These are phyloP conservation scores for Populus trichocarpa DNA, from an alignment of 441 rosid genomes.

Conservation along the genomic window DNA sequence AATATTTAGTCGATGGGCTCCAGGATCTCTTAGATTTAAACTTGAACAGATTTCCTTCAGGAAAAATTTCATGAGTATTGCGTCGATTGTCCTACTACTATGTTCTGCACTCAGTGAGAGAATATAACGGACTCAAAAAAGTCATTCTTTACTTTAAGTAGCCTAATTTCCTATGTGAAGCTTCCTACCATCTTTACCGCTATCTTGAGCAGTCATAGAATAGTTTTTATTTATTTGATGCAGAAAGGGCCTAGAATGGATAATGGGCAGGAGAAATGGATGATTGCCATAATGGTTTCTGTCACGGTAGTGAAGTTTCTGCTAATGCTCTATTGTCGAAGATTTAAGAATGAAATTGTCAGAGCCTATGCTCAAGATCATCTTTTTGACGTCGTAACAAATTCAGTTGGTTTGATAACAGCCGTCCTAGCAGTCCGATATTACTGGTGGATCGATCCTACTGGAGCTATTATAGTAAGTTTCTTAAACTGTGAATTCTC, in stretches of 20 bases:
- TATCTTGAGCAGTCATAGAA: background rate
- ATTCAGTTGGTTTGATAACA: slow-evolving; percentile 42
- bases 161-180: background rate
- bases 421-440: slow-evolving; percentile 40
- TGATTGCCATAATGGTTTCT: slow-evolving; percentile 39
- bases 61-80: background rate
- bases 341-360: slow-evolving; percentile 44
- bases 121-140: background rate
- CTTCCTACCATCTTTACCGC: background rate
- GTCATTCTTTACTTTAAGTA: background rate
- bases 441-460: slow-evolving; percentile 57
- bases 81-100: background rate
- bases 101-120: background rate
- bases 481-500: background rate
- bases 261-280: slow-evolving; percentile 33
- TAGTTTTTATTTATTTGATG: background rate
- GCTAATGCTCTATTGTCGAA: slow-evolving; percentile 43
- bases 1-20: background rate
- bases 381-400: slow-evolving; percentile 52
- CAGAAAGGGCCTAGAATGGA: slow-evolving; percentile 31
- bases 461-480: slow-evolving; percentile 45
- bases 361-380: slow-evolving; percentile 58
- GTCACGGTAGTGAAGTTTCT: slow-evolving; percentile 34
- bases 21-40: background rate
- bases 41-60: background rate